Evolutionary conservation across 2,329 filamentous ascomycete genomes (phyloP), one percentile per base, ranked within the genome.

Genomic region (Chaetothyriales sp.): DNA sequence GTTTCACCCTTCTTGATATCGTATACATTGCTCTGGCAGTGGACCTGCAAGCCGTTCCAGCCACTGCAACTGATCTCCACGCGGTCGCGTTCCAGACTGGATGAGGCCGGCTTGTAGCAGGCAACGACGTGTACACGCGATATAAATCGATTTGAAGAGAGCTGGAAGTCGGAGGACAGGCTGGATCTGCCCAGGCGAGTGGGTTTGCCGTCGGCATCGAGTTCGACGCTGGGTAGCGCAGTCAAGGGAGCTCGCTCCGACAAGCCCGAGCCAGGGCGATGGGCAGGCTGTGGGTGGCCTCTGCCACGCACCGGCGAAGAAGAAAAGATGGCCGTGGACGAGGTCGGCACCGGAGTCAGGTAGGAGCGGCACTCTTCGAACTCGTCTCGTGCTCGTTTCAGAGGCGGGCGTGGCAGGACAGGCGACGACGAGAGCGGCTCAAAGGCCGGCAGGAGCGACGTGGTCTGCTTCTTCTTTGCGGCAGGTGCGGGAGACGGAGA

Each of bases 31-130:
- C 87, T 87, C 68, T 90, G 84, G 71, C 87, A 95, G 69, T 95
- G 88, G 59, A 98, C 70, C 71, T 87, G 94, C 58, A 92, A 75
- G 15, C 92, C 92, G 66, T 98, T 98, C 90, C 90, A 96, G 19
- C 92, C 92, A 62, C 84, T 79, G 73, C 92, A 98, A 62, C 86
- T 76, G 60, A 98, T 84, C 67, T 95, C 86, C 46, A 98, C 79
- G 66, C 80, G 83, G 65, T 84, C 86, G 55, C 80, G 75, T 59
- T 86, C 80, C 60, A 86, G 76, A 4, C 77, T 77, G 50, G 78
- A 75, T 18, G 75, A 70, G 10, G 86, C 79, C 19, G 83, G 76
- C 56, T 90, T 78, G 66, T 89, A 98, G 49, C 81, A 79, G 56
- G 88, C 89, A 68, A 86, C 84, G 67, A 95, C 84, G 65, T 98